Base-by-base conservation (phyloP, 2,329 filamentous ascomycete genomes). In the Cercospora sp. region DNA sequence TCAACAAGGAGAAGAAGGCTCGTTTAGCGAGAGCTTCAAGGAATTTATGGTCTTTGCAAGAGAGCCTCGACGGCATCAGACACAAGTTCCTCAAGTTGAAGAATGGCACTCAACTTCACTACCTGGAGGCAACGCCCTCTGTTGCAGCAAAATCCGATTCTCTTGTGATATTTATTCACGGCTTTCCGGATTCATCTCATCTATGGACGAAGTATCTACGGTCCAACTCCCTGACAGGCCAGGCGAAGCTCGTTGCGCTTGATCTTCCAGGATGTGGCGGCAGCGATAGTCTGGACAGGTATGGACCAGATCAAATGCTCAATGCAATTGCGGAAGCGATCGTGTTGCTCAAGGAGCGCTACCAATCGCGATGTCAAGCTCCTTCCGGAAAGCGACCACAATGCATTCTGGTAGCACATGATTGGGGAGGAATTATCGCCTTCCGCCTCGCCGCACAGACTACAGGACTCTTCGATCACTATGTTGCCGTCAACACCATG, bases 231-330 rank as follows among this genome's bases (percentile, higher is more conserved):
- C 75, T 82, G 30, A 75, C 78, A 28, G 68, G 79, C 28, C 71
- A 79, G 6, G 80, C 83, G 20, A 82, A 81, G 20, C 71, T 88
- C 6, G 81, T 88, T 33, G 86, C 85, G 0, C 79, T 88, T 45
- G 87, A 88, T 73, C 75, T 89, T 6, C 87, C 87, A 18, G 86
- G 87, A 1, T 88, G 84, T 69, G 87, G 87, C 40, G 87, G 87
- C 9, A 87, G 83, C 65, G 85, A 87, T 69, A 80, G 80, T 60
- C 75, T 88, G 65, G 74, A 80, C 1, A 74, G 78, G 58, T 88
- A 88, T 71, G 79, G 80, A 2, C 79, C 85, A 1, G 82, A 84
- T 12, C 78, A 82, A 48, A 79, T 88, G 8, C 77, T 88, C 57
- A 86, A 88, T 72, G 78, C 81, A 7, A 73, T 89, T 65, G 80